Base-by-base conservation (phyloP, 768 basidiomycete species). In the Lanmaoa rubissima region DNA sequence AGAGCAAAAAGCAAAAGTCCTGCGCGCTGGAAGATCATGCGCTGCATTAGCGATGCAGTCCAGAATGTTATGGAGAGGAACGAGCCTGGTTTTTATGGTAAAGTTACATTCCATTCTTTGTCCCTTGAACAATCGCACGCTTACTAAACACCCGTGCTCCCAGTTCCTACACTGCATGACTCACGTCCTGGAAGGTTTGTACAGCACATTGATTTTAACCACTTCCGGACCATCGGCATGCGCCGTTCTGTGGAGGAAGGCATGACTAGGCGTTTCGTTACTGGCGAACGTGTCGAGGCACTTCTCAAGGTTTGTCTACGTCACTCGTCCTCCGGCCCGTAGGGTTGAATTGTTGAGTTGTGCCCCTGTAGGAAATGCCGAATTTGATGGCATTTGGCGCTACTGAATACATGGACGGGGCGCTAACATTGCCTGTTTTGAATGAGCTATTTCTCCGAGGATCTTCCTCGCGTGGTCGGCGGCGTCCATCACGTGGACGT, bases 351-450 rank as follows among this genome's bases (percentile, higher is more conserved):
- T 40, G 49, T 45, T 38, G 58, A 1, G 64, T 12, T 40, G 42
- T 17, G 3, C 40, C 39, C 47, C 62, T 59, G 26, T 66, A 95
- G 92, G 93, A 96, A 81, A 85, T 88, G 74, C 92, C 93, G 0
- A 94, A 94, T 61, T 76, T 98, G 12, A 78, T 78, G 17, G 81
- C 86, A 10, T 93, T 99, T 61, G 95, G 95, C n/a, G 94, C 93
- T 6, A 98, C 96, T 2, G 96, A 99, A 71, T 99, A 98, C 69
- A 98, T 99, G 92, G 96, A 99, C 62, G 88, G 91, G 4, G 88
- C 96, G 1, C 78, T 99, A 41, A 91, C 88, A 13, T 76, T 90
- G 16, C 79, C 87, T 0, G 94, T 98, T 17, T 76, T 99, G 12
- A 90, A 86, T 52, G 96, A 98, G 67, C 75, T 99, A 17, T 86